Base-by-base conservation (phyloP, 2,329 filamentous ascomycete species). In the Sphaerulina populicola region DNA sequence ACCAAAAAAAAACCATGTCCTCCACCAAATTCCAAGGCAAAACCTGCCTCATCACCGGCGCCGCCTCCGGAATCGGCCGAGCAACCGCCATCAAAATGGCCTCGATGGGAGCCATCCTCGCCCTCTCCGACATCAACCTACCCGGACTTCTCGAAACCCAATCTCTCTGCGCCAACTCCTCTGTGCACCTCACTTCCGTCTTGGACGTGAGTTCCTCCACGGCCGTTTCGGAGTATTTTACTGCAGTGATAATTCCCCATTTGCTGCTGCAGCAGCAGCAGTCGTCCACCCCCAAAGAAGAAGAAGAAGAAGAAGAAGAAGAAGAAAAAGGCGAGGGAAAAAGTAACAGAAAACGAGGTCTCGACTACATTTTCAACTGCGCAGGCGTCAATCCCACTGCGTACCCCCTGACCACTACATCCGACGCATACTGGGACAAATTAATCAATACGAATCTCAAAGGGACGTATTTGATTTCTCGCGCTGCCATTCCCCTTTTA, bases 61-160 rank as follows among this genome's bases (percentile, higher is more conserved):
- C 63, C 10, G 63, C 58, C 7, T 62, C 57, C 18, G 72, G 71
- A 2, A 74, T 74, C 37, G 71, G 71, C 15, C 62, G 69, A 4
- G 69, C 70, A 18, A 70, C 69, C 4, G 71, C 73, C 10, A 58
- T 71, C 30, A 71, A 72, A 6, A 72, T 76, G 59, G 68, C 68
- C 9, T 62, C 58, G 4, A 68, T 71, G 40, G 72, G 73, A 33
- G 73, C 71, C 49, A 61, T 47, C 3, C 67, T 76, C 40, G 65
- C 68, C 10, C 63, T 75, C 11, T 65, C 68, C 9, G 73, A 74
- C 49, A 66, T 67, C 47, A 66, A 72, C 52, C 44, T 43, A 3
- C 50, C 59, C 7, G 66, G 62, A 11, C 60, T 71, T 0, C 53
- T 54, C 1, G 59, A 64, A 44, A 65, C 64, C 3, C 42, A 46